Evolutionary conservation across 2,329 filamentous ascomycete genomes (phyloP).

Genomic region (Aspergillus sp.): DNA sequence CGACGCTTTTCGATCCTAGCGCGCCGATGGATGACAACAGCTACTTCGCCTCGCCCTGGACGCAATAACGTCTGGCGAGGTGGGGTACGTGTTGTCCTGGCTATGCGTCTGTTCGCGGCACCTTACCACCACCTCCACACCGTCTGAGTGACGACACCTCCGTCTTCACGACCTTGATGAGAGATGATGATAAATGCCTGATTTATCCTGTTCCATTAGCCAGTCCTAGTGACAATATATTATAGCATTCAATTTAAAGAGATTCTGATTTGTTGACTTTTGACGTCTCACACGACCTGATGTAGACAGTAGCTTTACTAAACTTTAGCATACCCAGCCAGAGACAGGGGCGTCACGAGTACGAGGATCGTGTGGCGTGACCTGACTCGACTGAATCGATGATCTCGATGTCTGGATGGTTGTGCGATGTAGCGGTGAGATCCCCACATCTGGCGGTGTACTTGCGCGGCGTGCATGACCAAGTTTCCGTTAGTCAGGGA

Average conservation of each 20-base stretch:
- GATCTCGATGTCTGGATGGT: no score
- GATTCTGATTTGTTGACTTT: conserved; percentile 10
- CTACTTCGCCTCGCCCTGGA: conserved; percentile 33
- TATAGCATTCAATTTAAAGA: conserved; percentile 34
- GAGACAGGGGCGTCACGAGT: no score
- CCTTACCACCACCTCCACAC: conserved; percentile 41
- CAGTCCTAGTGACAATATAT: conserved; percentile 29
- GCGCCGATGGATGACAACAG: conserved; percentile 30
- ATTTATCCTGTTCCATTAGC: conserved; percentile 34
- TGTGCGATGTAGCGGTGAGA: background rate
- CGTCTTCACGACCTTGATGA: conserved; percentile 44
- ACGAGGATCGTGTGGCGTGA: no score
- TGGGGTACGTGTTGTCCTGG: conserved; percentile 15
- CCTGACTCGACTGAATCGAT: no score
- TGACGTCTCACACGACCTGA: background rate
- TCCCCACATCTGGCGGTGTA: background rate
- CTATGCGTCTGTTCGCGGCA: conserved; percentile 27
- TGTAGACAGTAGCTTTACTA: background rate
- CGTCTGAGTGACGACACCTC: conserved; percentile 27
- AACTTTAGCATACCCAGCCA: background rate
- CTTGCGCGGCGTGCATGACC: background rate
- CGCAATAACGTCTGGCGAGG: conserved; percentile 17
- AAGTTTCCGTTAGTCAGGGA: background rate
- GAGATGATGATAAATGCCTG: conserved; percentile 45
- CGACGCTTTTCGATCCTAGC: conserved; percentile 31